Conservation (phyloP, 163 green algal genomes). For the Chlorella variabilis region DNA sequence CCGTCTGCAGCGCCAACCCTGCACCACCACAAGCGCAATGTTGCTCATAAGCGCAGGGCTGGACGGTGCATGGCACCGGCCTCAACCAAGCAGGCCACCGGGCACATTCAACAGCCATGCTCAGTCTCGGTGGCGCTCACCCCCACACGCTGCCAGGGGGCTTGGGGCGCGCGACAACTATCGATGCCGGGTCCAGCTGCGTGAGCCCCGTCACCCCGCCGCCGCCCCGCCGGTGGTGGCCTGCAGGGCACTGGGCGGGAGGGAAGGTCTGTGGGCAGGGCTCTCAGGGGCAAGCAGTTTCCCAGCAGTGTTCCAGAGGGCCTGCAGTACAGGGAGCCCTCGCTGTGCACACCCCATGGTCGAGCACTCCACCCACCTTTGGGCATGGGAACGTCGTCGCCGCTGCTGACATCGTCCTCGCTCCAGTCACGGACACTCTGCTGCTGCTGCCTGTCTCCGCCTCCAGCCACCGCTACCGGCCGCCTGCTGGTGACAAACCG, state of each 20-base stretch:
- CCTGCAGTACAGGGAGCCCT: too few species aligned
- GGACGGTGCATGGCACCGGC: too few species aligned
- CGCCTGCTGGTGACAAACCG: background rate
- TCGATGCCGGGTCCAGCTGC: constrained; percentile 32
- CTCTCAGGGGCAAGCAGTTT: too few species aligned
- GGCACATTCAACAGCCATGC: background rate
- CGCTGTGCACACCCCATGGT: too few species aligned
- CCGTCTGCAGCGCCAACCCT: background rate
- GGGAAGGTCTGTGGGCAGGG: too few species aligned
- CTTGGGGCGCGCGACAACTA: constrained; percentile 21
- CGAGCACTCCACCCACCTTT: background rate
- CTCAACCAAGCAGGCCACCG: too few species aligned
- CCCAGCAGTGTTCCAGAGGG: too few species aligned
- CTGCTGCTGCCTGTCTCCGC: background rate
- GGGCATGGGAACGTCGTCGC: too few species aligned
- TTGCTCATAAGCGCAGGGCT: background rate
- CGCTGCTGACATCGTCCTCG: constrained; percentile 9
- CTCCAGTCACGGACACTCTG: constrained; percentile 13
- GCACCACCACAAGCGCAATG: background rate
- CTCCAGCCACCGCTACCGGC: background rate
- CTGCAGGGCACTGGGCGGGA: background rate
- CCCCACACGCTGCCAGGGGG: background rate
- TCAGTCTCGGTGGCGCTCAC: background rate
- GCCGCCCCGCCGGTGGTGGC: too few species aligned
- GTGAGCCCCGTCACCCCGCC: constrained; percentile 26